Percentiles rank a stretch among this genome's conserved stretches.
Evolutionary conservation across 257 asterid species (phyloP).

Genomic region (Dorcoceras hygrometricum): DNA sequence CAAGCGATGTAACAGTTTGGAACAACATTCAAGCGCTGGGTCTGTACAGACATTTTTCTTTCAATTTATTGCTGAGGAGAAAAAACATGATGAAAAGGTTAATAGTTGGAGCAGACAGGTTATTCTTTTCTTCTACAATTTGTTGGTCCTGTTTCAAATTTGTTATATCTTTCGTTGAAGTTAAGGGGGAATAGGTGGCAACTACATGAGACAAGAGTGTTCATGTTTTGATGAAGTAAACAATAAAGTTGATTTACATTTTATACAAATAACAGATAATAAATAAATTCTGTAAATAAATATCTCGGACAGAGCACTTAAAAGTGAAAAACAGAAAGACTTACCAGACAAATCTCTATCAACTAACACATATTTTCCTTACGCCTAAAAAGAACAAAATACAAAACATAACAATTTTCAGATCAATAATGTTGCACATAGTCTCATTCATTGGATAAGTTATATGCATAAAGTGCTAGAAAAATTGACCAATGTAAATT

Average conservation of each 20-base stretch:
- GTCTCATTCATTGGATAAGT: no score
- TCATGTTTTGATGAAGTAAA: background rate
- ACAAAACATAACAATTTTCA: no score
- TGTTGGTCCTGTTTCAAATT: background rate
- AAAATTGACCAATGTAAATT: background rate
- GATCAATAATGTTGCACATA: no score
- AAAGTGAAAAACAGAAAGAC: no score
- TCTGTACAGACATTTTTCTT: constrained; percentile 51
- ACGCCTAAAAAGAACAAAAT: no score
- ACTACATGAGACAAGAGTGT: background rate
- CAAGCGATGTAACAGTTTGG: constrained; percentile 54
- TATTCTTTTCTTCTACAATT: no score
- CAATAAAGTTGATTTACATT: background rate
- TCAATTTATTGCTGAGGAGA: constrained; percentile 30
- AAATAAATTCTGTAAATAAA: no score
- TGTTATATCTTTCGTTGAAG: background rate
- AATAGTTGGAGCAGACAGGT: background rate
- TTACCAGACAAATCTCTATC: no score
- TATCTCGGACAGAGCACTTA: no score
- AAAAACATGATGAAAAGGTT: background rate
- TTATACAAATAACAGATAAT: background rate
- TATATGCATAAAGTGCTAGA: no score
- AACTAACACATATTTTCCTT: no score
- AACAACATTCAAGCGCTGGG: constrained; percentile 48
- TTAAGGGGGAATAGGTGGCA: background rate